Evolutionary conservation across 345 rosid genomes (phyloP).

Genomic region (Hibiscus tridactylites): DNA sequence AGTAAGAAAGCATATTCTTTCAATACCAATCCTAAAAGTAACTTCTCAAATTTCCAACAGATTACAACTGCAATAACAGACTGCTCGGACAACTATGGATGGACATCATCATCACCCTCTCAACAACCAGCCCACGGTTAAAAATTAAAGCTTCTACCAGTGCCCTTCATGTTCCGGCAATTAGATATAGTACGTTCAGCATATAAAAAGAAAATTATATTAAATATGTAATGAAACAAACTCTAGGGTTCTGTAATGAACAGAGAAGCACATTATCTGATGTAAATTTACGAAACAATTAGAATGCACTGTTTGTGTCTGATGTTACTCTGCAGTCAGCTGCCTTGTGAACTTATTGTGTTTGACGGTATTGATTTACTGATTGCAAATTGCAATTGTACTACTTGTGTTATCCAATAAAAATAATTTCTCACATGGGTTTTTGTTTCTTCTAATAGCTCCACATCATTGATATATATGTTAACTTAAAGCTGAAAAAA

Average conservation of each 20-base stretch:
- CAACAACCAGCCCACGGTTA: background rate
- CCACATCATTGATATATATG: background rate
- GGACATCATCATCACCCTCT: constrained; percentile 6
- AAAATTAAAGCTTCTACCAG: constrained; percentile 8
- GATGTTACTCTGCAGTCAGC: background rate
- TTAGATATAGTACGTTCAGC: constrained; percentile 12
- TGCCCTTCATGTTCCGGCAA: constrained; percentile 14
- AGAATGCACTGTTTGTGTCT: background rate
- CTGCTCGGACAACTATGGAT: background rate
- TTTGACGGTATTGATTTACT: background rate
- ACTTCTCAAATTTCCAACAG: constrained; percentile 21
- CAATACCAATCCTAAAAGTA: background rate
- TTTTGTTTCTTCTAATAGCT: background rate
- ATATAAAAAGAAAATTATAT: constrained; percentile 9
- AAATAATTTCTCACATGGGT: background rate
- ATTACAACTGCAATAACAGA: constrained; percentile 26
- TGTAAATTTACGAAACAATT: constrained; percentile 7
- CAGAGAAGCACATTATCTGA: background rate
- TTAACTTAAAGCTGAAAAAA: background rate
- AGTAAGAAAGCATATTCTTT: constrained; percentile 3
- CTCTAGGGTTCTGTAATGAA: constrained; percentile 14
- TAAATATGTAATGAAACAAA: constrained; percentile 18
- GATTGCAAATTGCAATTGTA: background rate
- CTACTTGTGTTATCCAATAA: constrained; percentile 1
- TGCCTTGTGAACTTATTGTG: background rate